phyloP scores from a whole-genome alignment of 2,329 filamentous ascomycete genomes.

The Achaetomium macrosporum region DNA sequence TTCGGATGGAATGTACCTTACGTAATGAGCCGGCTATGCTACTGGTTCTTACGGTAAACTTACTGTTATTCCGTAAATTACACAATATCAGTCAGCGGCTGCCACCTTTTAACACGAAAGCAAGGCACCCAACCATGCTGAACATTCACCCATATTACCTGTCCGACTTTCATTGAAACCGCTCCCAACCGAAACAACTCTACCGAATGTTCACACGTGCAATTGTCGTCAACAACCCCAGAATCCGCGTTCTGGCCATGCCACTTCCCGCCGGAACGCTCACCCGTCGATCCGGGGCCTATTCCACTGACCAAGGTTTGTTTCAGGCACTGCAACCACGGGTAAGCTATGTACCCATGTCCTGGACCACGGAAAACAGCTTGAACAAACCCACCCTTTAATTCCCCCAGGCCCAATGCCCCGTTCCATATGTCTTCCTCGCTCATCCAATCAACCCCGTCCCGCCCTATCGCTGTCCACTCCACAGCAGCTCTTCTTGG shows the following conservation, averaged over 20 bases:
- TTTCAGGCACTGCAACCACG: not conserved
- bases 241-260: too few species aligned
- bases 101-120: too few species aligned
- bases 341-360: slow-evolving; percentile 4
- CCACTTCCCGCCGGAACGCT: not conserved
- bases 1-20: too few species aligned
- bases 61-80: too few species aligned
- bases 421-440: slow-evolving; percentile 2
- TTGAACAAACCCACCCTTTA: not conserved
- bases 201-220: not conserved
- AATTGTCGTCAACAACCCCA: too few species aligned
- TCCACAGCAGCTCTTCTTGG: not conserved
- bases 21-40: too few species aligned
- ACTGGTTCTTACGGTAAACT: too few species aligned
- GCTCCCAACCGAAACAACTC: not conserved
- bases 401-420: slow-evolving; percentile 2
- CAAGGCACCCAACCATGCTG: too few species aligned
- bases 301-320: not conserved
- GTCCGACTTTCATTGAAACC: too few species aligned
- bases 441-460: slow-evolving; percentile 1
- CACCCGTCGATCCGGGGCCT: not conserved
- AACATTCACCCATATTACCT: too few species aligned
- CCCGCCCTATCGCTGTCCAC: not conserved
- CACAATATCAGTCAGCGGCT: too few species aligned
- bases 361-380: too few species aligned